A percentile compares a stretch with the other conserved stretches of the same genome.
Evolutionary conservation across 208 protist genomes (phyloP).

Genomic region (Sergeia podlipaevii): DNA sequence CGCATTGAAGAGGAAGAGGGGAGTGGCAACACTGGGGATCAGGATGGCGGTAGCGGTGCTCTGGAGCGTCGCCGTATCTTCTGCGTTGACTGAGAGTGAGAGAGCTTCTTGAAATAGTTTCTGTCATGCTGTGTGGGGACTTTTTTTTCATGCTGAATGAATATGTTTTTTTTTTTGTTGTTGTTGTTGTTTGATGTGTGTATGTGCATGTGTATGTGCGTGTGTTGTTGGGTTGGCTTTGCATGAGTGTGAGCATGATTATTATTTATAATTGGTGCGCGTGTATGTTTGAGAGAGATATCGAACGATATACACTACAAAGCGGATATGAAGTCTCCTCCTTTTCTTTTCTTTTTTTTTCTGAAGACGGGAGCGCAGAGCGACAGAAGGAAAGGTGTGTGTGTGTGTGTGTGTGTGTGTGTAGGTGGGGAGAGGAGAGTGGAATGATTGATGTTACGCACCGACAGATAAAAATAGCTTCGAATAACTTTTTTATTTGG

Average conservation of each 20-base stretch:
- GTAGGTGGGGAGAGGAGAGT: no score
- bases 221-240: background rate
- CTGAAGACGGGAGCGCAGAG: background rate
- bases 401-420: no score
- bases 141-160: background rate
- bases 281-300: no score
- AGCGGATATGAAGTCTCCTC: background rate
- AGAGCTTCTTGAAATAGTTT: no score
- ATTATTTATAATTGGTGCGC: no score
- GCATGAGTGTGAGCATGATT: background rate
- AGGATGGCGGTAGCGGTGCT: background rate
- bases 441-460: no score
- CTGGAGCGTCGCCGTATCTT: conserved; percentile 26
- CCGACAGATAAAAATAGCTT: background rate
- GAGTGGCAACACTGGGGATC: no score
- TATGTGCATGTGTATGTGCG: conserved; percentile 1
- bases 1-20: conserved; percentile 67
- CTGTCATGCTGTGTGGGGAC: no score
- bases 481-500: background rate
- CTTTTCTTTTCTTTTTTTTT: background rate
- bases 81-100: conserved; percentile 13
- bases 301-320: no score
- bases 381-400: background rate
- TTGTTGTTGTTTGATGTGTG: background rate
- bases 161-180: background rate